phyloP scores from a whole-genome alignment of 73 alveolate genomes.

The Paramecium caudatum region DNA sequence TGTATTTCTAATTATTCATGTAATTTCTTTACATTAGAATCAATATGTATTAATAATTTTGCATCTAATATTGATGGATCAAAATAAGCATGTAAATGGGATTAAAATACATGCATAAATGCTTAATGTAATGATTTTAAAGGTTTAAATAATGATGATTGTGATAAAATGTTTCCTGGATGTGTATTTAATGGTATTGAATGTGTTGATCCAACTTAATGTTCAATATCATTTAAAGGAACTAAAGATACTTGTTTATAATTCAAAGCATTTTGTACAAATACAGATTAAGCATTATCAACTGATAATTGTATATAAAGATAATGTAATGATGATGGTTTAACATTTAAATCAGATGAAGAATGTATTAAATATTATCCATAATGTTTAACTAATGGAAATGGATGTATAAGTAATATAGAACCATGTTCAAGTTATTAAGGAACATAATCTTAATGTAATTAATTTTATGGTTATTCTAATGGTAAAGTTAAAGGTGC shows the following conservation, averaged over 20 bases:
- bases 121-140: slow-evolving; percentile 31
- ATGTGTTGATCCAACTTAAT: slow-evolving; percentile 8
- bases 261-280: no score
- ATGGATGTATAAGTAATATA: slow-evolving; percentile 46
- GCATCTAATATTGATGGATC: no score
- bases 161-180: background rate
- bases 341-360: slow-evolving; percentile 5
- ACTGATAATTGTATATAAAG: background rate
- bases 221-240: slow-evolving; percentile 9
- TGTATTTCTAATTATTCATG: slow-evolving; percentile 30
- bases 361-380: background rate
- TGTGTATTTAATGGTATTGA: slow-evolving; percentile 53
- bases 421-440: background rate
- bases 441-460: slow-evolving; percentile 4
- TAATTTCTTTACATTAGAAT: background rate
- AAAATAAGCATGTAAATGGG: slow-evolving; percentile 62
- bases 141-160: background rate
- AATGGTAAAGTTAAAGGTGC: background rate
- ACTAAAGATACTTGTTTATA: slow-evolving; percentile 5
- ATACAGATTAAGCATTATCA: no score
- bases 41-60: background rate
- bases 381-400: slow-evolving; percentile 48
- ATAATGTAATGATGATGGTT: background rate
- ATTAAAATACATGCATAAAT: background rate
- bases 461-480: background rate